Evolutionary conservation across 2,329 filamentous ascomycete species (phyloP).

Genomic region (Exophiala sp.): DNA sequence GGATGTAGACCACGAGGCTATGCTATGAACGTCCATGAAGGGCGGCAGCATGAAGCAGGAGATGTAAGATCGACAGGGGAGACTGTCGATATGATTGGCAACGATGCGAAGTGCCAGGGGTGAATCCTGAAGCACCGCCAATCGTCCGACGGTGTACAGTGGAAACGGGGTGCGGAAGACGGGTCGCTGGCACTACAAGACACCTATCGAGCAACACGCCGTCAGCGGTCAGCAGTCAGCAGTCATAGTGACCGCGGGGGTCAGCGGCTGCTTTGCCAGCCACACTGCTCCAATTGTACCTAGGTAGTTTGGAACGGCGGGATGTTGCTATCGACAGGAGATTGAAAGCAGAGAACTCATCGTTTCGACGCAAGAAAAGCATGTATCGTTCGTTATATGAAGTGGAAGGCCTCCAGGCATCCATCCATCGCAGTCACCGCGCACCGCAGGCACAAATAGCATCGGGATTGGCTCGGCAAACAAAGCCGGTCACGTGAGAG

Average conservation of each 20-base stretch:
- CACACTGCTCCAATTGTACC: no score
- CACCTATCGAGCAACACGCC: not conserved
- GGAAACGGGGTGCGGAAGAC: not conserved
- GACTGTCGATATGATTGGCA: conserved; percentile 13
- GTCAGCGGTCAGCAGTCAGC: no score
- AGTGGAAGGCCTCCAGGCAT: no score
- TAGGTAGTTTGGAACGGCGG: no score
- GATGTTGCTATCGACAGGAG: no score
- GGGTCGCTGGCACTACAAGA: not conserved
- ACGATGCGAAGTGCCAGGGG: conserved; percentile 1
- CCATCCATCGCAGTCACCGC: not conserved
- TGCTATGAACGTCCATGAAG: conserved; percentile 9
- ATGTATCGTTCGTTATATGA: no score
- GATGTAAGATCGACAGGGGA: conserved; percentile 21
- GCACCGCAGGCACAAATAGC: not conserved
- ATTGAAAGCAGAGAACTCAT: no score
- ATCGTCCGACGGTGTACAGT: not conserved
- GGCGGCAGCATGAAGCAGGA: conserved; percentile 11
- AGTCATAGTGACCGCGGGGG: no score
- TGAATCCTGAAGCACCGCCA: conserved; percentile 3
- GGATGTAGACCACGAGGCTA: conserved; percentile 11
- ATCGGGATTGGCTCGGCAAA: not conserved
- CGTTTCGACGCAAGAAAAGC: no score
- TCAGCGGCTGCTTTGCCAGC: no score
- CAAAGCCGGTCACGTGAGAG: not conserved